Evolutionary conservation across 2,329 filamentous ascomycete genomes (phyloP), one percentile per base, ranked within the genome.

Genomic region (Apiospora kogelbergensis): DNA sequence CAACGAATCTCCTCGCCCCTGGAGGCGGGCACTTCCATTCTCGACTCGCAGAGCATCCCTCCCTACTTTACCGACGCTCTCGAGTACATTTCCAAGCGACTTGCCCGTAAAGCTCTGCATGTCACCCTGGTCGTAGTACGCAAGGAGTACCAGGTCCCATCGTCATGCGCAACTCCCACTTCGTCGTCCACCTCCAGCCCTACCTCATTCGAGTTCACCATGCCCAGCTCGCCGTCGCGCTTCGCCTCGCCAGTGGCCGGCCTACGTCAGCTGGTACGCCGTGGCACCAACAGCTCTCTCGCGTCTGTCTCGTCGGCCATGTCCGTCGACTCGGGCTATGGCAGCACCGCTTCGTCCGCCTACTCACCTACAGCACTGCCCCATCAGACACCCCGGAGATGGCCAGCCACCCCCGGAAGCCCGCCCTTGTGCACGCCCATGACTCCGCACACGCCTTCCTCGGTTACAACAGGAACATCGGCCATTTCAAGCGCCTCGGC

Each of bases 1-100:
- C 80, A 83, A 68, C 82, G 80, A 68, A 91, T 91, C 74, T 90
- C 89, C 1, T 85, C 87, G 65, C 89, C 89, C 17, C 83, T 91
- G 68, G 89, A 90, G 81, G 88, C 89, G 37, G 88, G 88, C 22
- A 80, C 81, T 53, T 90, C 88, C 24, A 81, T 90, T 68, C 84
- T 89, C 70, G 86, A 90, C 73, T 81, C 82, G 42, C 84, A 88
- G 72, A 84, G 85, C 69, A 82, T 91, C n/a, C 88, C 89, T 1
- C 78, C 83, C n/a, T 81, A 83, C 57, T 76, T 90, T 68, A 83
- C 79, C 13, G 81, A 83, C 5, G 88, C 88, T 33, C 83, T 91
- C 40, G 88, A 90, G 69, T 88, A 89, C 73, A 82, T 84, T 17
- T 89, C 89, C 0, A 82, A 81, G 71, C 82, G 85, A 24, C 82